phyloP scores from a whole-genome alignment of 2,329 filamentous ascomycete species.

The Stagonosporopsis chrysanthemi region DNA sequence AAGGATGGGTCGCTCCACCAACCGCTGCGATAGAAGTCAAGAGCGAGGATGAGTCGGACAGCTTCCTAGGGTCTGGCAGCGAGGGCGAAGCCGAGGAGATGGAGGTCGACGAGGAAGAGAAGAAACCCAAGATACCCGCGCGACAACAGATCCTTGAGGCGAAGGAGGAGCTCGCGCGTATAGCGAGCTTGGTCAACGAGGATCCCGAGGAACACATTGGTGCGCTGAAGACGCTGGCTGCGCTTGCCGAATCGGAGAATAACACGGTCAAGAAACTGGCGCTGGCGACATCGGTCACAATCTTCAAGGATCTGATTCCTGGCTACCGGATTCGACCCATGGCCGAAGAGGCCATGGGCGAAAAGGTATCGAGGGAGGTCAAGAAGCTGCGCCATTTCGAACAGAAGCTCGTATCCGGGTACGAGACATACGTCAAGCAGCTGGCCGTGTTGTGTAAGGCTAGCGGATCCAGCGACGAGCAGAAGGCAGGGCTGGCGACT shows the following conservation, averaged over 20 bases:
- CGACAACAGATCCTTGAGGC: constrained; percentile 83
- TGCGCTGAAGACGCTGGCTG: constrained; percentile 77
- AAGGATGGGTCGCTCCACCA: constrained; percentile 74
- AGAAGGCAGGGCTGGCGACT: constrained; percentile 63
- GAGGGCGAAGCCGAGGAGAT: constrained; percentile 58
- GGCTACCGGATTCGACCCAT: constrained; percentile 92
- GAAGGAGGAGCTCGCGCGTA: constrained; percentile 89
- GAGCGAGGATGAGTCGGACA: constrained; percentile 64
- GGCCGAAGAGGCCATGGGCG: constrained; percentile 74
- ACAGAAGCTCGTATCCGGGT: constrained; percentile 83
- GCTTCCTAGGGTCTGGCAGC: constrained; percentile 67
- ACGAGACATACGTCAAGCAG: constrained; percentile 83
- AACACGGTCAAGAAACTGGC: constrained; percentile 83
- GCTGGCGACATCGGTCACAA: constrained; percentile 82
- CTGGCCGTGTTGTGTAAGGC: constrained; percentile 72
- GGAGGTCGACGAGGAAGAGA: constrained; percentile 51
- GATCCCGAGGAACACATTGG: constrained; percentile 89
- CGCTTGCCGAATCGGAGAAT: constrained; percentile 74
- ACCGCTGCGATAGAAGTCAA: constrained; percentile 53
- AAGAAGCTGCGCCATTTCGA: constrained; percentile 83
- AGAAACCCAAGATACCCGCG: constrained; percentile 71
- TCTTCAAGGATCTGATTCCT: constrained; percentile 96
- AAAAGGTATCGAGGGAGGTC: constrained; percentile 92
- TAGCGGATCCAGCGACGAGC: constrained; percentile 52
- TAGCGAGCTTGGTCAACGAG: constrained; percentile 84